phyloP scores from a whole-genome alignment of 2,329 filamentous ascomycete species.

The Pseudocercospora cruenta region DNA sequence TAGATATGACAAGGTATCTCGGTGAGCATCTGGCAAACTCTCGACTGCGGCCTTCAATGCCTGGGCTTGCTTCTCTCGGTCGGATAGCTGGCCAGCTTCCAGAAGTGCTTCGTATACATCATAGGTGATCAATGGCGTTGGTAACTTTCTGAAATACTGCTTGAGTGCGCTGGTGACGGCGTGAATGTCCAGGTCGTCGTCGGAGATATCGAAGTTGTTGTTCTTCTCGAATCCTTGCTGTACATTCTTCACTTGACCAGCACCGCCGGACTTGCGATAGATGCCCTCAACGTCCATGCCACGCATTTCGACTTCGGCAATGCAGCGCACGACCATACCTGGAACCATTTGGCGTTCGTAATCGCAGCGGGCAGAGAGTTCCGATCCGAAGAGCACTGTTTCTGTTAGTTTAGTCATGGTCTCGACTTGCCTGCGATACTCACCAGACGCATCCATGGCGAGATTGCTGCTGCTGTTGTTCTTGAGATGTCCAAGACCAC shows the following conservation, averaged over 20 bases:
- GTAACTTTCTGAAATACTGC: constrained; percentile 95
- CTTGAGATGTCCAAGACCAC: constrained; percentile 42
- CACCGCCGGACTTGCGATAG: constrained; percentile 95
- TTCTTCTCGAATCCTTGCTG: constrained; percentile 89
- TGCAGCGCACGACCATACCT: constrained; percentile 86
- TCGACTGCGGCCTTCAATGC: constrained; percentile 75
- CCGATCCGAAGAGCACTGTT: constrained; percentile 79
- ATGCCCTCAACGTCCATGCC: constrained; percentile 98
- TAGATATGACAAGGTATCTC: constrained; percentile 88
- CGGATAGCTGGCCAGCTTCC: constrained; percentile 66
- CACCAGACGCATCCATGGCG: constrained; percentile 38
- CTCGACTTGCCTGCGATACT: constrained; percentile 17
- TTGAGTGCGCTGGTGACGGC: constrained; percentile 94
- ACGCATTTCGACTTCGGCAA: constrained; percentile 92
- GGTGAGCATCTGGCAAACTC: constrained; percentile 79
- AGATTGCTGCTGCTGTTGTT: constrained; percentile 51
- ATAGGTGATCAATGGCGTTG: constrained; percentile 85
- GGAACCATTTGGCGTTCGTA: constrained; percentile 89
- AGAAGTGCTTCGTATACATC: constrained; percentile 89
- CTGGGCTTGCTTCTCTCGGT: constrained; percentile 68
- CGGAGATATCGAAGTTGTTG: constrained; percentile 81
- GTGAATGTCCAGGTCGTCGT: constrained; percentile 91
- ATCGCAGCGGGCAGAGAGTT: constrained; percentile 81
- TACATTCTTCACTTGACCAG: constrained; percentile 85
- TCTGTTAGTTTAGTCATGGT: constrained; percentile 26